Percentiles rank a stretch among this genome's conserved stretches.
Conservation (phyloP, 192 early-diverging fungal species). For the Spizellomyces punctatus region DNA sequence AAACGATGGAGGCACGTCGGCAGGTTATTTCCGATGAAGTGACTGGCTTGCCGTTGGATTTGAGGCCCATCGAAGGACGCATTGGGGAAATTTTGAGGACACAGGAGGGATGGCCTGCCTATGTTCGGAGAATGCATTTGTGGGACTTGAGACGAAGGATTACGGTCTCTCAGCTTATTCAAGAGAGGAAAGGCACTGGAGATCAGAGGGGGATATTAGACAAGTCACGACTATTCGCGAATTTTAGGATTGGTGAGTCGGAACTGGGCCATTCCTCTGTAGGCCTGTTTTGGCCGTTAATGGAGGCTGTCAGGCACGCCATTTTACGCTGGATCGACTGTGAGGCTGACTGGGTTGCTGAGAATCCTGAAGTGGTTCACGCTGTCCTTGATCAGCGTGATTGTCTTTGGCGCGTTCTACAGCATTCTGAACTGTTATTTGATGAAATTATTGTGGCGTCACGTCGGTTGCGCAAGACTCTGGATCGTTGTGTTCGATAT, state of each 20-base stretch:
- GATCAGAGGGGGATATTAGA: constrained; percentile 15
- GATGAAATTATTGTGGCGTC: constrained; percentile 58
- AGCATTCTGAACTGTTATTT: constrained; percentile 44
- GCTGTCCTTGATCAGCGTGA: constrained; percentile 56
- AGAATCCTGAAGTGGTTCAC: constrained; percentile 36
- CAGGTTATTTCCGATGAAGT: too few species aligned
- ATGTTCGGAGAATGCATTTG: neutral
- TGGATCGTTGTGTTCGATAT: neutral
- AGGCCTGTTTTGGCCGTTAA: constrained; percentile 47
- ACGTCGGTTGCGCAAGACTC: constrained; percentile 24
- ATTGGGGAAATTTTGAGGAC: neutral
- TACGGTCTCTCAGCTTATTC: neutral
- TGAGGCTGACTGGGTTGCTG: constrained; percentile 19
- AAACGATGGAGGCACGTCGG: too few species aligned
- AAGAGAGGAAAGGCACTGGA: neutral
- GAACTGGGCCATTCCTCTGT: constrained; percentile 50
- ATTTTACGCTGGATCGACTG: neutral
- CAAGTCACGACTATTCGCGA: constrained; percentile 45
- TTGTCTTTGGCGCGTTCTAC: constrained; percentile 52
- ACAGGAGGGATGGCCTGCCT: neutral
- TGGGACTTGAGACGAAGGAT: neutral
- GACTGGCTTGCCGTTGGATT: constrained; percentile 1
- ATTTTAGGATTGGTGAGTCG: constrained; percentile 40
- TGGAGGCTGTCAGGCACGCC: constrained; percentile 32
- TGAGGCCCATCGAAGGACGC: neutral